Percentiles rank a stretch among this genome's conserved stretches.
Conservation (phyloP, 1,139 yeast genomes). For the Candida mesenterica region DNA sequence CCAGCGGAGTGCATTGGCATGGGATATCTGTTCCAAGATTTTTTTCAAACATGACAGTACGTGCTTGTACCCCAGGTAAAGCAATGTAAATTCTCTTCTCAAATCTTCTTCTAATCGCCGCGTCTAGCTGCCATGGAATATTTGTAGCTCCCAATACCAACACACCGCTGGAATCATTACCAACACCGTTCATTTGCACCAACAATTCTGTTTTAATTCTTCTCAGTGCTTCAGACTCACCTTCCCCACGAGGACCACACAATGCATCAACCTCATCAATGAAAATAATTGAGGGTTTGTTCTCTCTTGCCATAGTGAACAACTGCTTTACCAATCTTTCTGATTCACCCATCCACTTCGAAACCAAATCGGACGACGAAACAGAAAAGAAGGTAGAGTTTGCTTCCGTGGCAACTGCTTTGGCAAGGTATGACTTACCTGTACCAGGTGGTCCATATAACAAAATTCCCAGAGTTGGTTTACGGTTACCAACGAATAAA, state of each 20-base stretch:
- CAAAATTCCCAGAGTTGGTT: constrained; percentile 89
- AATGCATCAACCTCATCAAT: constrained; percentile 98
- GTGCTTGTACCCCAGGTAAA: constrained; percentile 86
- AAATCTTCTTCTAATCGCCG: constrained; percentile 95
- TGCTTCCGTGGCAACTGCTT: constrained; percentile 98
- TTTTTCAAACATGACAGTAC: constrained; percentile 90
- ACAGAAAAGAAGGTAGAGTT: constrained; percentile 95
- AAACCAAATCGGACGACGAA: constrained; percentile 88
- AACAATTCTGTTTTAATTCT: constrained; percentile 93
- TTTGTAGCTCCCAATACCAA: constrained; percentile 96
- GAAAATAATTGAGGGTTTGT: constrained; percentile 90
- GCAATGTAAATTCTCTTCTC: constrained; percentile 94
- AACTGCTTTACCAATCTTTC: constrained; percentile 93
- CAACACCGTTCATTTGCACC: constrained; percentile 99
- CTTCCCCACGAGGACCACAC: constrained; percentile 98
- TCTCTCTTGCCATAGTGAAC: constrained; percentile 94
- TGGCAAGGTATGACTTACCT: constrained; percentile 94
- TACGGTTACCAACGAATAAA: constrained; percentile 87
- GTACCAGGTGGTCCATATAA: constrained; percentile 99
- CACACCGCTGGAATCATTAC: constrained; percentile 90
- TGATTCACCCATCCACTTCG: constrained; percentile 99
- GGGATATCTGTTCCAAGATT: constrained; percentile 85
- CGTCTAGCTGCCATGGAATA: constrained; percentile 98
- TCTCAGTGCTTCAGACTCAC: constrained; percentile 94
- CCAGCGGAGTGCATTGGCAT: constrained; percentile 70